These are phyloP conservation scores for Microthyrium microscopicum DNA, from an alignment of 2,329 filamentous ascomycete genomes.

Conservation along the genomic window DNA sequence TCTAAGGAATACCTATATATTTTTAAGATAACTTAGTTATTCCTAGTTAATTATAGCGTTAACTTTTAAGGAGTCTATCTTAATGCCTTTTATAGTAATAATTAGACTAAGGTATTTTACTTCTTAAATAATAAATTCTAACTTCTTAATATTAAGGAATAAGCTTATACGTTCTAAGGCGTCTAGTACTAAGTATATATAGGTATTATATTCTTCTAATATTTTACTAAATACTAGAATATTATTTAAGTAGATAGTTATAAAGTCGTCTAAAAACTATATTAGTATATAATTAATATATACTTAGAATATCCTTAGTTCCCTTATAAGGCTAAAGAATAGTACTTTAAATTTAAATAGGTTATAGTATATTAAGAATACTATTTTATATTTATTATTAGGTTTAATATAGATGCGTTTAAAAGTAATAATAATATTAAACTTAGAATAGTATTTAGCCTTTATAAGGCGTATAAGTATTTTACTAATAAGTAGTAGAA, in stretches of 20 bases:
- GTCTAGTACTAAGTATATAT: slow-evolving; percentile 6
- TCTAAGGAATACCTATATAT: slow-evolving; percentile 14
- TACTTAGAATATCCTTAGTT: no score
- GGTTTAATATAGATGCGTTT: no score
- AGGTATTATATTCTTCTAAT: slow-evolving; percentile 2
- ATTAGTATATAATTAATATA: slow-evolving; percentile 12
- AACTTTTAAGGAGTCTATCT: slow-evolving; percentile 12
- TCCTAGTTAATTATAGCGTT: slow-evolving; percentile 11
- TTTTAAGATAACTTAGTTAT: slow-evolving; percentile 9
- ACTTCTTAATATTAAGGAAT: slow-evolving; percentile 12
- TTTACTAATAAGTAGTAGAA: no score
- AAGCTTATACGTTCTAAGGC: slow-evolving; percentile 7
- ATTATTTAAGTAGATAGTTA: slow-evolving; percentile 12
- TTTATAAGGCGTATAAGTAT: no score
- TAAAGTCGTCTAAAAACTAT: slow-evolving; percentile 12
- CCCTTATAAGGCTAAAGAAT: no score
- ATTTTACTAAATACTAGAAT: slow-evolving; percentile 11
- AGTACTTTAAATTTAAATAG: no score
- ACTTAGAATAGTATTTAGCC: no score
- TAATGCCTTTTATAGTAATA: slow-evolving; percentile 11
- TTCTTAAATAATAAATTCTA: slow-evolving; percentile 14
- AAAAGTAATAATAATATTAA: no score
- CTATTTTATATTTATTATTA: no score
- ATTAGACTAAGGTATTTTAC: slow-evolving; percentile 15
- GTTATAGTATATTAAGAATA: no score